These are phyloP conservation scores for Gryganskiella cystojenkinii DNA, from an alignment of 192 early-diverging fungal genomes.

Conservation along the genomic window DNA sequence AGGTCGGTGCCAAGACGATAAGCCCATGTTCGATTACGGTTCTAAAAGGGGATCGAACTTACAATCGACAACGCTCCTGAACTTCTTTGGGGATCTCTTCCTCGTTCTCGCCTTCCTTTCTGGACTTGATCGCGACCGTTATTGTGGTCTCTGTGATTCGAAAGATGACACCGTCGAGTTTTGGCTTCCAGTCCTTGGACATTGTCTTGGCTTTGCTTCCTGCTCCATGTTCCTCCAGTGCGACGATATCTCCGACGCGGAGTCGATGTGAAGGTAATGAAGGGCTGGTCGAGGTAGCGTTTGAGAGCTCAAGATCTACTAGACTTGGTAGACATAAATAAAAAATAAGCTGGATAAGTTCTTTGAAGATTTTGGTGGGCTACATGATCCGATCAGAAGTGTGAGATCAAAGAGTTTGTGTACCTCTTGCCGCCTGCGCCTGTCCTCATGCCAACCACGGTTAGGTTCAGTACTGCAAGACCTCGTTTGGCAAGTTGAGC, in stretches of 20 bases:
- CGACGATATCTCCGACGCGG: conserved; percentile 78
- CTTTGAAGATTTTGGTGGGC: neutral
- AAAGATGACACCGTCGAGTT: conserved; percentile 67
- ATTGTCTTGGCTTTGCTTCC: conserved; percentile 55
- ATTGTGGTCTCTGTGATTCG: conserved; percentile 66
- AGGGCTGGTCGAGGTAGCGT: conserved; percentile 57
- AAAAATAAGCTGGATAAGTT: neutral
- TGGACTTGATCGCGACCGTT: conserved; percentile 65
- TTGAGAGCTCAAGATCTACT: conserved; percentile 72
- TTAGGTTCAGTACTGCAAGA: conserved; percentile 69
- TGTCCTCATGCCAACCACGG: conserved; percentile 67
- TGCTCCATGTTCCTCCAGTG: conserved; percentile 64
- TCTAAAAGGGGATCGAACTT: conserved; percentile 59
- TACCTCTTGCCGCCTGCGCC: conserved; percentile 78
- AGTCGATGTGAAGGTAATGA: conserved; percentile 68
- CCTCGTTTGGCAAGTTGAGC: conserved; percentile 74
- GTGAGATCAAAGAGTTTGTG: neutral
- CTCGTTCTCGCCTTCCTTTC: conserved; percentile 53
- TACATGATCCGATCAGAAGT: neutral
- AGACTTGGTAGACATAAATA: conserved; percentile 47
- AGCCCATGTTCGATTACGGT: conserved; percentile 20
- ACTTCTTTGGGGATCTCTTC: conserved; percentile 70
- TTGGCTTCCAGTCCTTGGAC: conserved; percentile 44
- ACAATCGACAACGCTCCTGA: conserved; percentile 72
- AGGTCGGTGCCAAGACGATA: neutral